phyloP scores from a whole-genome alignment of 768 basidiomycete species.

The Hericium erinaceus region DNA sequence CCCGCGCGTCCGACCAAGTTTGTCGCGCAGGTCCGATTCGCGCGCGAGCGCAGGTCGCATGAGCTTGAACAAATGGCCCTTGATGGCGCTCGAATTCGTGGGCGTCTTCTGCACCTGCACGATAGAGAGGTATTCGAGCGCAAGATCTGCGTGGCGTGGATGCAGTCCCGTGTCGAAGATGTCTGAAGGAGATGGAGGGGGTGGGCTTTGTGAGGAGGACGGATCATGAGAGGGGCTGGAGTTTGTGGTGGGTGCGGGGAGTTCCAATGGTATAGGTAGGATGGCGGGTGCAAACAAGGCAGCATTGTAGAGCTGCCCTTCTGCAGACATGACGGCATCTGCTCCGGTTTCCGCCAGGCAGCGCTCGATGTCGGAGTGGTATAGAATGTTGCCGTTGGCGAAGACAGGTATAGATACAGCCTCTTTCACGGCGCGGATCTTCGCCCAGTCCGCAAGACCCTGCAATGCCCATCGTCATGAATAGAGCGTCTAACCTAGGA shows the following conservation, averaged over 20 bases:
- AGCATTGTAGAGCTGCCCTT: conserved; percentile 90
- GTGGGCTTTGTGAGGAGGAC: not conserved
- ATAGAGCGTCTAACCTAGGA: too few relatives aligned
- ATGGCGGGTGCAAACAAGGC: conserved; percentile 50
- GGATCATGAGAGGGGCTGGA: not conserved
- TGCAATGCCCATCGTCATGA: conserved; percentile 16
- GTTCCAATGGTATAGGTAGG: not conserved
- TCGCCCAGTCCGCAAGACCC: conserved; percentile 84
- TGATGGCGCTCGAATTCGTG: conserved; percentile 68
- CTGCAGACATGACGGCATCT: conserved; percentile 92
- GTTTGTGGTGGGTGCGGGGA: not conserved
- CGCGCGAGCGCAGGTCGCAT: conserved; percentile 65
- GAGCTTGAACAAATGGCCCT: conserved; percentile 90
- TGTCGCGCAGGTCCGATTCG: conserved; percentile 66
- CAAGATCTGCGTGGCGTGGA: conserved; percentile 54
- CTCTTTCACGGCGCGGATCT: conserved; percentile 86
- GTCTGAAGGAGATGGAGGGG: not conserved
- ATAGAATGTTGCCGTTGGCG: conserved; percentile 94
- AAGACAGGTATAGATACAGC: conserved; percentile 90
- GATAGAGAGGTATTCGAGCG: conserved; percentile 80
- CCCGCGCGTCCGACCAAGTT: conserved; percentile 43
- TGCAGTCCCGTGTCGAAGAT: conserved; percentile 32
- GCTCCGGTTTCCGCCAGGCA: conserved; percentile 81
- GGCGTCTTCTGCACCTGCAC: conserved; percentile 61
- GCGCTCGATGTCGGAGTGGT: conserved; percentile 67